Evolutionary conservation across 768 basidiomycete genomes (phyloP).

Genomic region (Agrocybe praecox): DNA sequence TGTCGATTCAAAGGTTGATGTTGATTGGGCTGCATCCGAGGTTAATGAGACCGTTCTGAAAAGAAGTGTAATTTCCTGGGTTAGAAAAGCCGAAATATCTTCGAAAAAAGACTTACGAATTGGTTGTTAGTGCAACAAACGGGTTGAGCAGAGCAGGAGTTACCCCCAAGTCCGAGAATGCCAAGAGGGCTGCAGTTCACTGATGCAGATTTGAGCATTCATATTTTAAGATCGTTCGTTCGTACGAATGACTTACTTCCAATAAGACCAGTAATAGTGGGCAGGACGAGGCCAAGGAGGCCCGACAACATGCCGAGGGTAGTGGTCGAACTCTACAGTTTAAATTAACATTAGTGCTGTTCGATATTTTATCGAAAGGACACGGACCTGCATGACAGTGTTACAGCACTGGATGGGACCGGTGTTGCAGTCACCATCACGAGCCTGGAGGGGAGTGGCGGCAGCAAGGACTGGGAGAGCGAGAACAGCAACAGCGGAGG

Average conservation of each 20-base stretch:
- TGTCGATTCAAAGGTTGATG: slow-evolving; percentile 18
- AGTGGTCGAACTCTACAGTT: background rate
- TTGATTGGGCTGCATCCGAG: slow-evolving; percentile 16
- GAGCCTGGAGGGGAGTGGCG: slow-evolving; percentile 9
- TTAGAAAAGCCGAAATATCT: too few species aligned
- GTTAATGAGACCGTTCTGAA: slow-evolving; percentile 15
- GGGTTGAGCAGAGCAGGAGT: background rate
- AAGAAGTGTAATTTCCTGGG: too few species aligned
- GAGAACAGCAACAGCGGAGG: slow-evolving; percentile 12
- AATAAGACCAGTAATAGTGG: background rate
- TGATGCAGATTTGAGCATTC: too few species aligned
- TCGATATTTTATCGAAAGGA: background rate
- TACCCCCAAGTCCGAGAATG: background rate
- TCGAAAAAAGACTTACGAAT: background rate
- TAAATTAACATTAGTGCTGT: background rate
- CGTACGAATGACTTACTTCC: too few species aligned
- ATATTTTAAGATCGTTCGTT: too few species aligned
- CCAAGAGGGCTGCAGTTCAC: background rate
- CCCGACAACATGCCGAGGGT: background rate
- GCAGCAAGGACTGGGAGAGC: slow-evolving; percentile 24
- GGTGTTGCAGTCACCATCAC: slow-evolving; percentile 19
- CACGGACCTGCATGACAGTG: background rate
- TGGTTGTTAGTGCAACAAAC: slow-evolving; percentile 4
- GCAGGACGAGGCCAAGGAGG: background rate
- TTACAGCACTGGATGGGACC: slow-evolving; percentile 22